These are phyloP conservation scores for Diplodia seriata DNA, from an alignment of 2,329 filamentous ascomycete genomes.

Conservation along the genomic window DNA sequence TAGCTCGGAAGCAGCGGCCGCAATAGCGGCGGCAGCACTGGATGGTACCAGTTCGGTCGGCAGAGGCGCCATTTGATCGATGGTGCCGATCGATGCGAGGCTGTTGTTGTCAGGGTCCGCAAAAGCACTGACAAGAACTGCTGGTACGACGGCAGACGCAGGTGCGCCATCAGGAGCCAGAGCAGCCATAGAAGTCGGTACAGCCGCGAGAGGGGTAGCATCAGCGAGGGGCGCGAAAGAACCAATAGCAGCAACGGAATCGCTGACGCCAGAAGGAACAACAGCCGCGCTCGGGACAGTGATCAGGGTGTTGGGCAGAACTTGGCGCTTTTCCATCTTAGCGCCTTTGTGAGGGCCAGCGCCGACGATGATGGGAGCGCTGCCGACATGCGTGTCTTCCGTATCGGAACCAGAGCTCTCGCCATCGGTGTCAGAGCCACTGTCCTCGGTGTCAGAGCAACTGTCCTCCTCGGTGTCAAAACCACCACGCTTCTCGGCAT, in stretches of 20 bases:
- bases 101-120: constrained; percentile 14
- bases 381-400: no score
- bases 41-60: not conserved
- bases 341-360: not conserved
- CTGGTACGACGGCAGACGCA: constrained; percentile 6
- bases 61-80: constrained; percentile 4
- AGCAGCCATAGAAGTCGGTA: constrained; percentile 19
- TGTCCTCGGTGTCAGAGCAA: not conserved
- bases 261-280: constrained; percentile 3
- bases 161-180: not conserved
- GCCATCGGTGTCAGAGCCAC: not conserved
- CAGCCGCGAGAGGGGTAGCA: constrained; percentile 10
- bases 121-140: not conserved
- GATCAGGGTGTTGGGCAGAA: not conserved
- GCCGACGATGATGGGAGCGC: no score
- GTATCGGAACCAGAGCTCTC: no score
- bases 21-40: not conserved
- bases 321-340: not conserved
- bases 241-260: not conserved
- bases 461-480: not conserved
- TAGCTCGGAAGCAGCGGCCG: constrained; percentile 13
- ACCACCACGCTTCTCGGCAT: no score
- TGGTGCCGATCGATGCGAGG: not conserved
- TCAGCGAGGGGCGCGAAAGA: constrained; percentile 1
- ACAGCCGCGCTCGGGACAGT: not conserved